Evolutionary conservation across 2,329 filamentous ascomycete genomes (phyloP).

Genomic region (Cytospora leucostoma): DNA sequence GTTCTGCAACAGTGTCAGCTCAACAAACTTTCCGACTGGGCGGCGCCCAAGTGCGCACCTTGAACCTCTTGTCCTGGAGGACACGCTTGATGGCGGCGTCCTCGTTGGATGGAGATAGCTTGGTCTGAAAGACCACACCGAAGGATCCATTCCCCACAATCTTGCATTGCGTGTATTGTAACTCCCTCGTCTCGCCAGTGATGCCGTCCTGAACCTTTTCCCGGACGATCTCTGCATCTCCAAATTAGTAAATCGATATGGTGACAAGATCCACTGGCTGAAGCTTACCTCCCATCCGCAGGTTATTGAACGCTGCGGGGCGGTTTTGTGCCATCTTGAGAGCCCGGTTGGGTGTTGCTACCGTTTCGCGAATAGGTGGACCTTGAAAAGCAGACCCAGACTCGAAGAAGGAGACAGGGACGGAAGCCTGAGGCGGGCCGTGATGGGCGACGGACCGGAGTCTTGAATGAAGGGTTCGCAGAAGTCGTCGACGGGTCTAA

Average conservation of each 20-base stretch:
- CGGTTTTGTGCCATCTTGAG: conserved; percentile 81
- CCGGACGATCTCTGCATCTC: conserved; percentile 80
- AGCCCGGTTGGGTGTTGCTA: conserved; percentile 32
- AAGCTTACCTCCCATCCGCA: conserved; percentile 96
- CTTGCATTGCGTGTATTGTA: conserved; percentile 99
- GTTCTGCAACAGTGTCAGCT: conserved; percentile 62
- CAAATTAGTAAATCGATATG: conserved; percentile 32
- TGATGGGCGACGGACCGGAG: conserved; percentile 36
- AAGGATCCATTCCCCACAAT: conserved; percentile 99
- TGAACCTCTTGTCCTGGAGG: conserved; percentile 98
- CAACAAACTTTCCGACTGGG: background rate
- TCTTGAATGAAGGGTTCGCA: conserved; percentile 3
- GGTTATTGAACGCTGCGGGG: conserved; percentile 79
- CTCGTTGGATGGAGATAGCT: conserved; percentile 95
- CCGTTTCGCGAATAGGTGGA: conserved; percentile 28
- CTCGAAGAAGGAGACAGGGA: conserved; percentile 30
- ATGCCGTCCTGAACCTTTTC: conserved; percentile 99
- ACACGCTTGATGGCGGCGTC: conserved; percentile 99
- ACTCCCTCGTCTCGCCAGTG: conserved; percentile 92
- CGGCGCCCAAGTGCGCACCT: conserved; percentile 58
- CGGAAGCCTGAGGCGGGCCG: conserved; percentile 35
- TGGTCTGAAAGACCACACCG: conserved; percentile 98
- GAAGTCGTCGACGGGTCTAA: conserved; percentile 10
- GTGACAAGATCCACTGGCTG: conserved; percentile 29
- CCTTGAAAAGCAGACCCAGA: conserved; percentile 25